These are phyloP conservation scores for Cenchrus americanus DNA, from an alignment of 176 grass and related monocot genomes.

Conservation along the genomic window DNA sequence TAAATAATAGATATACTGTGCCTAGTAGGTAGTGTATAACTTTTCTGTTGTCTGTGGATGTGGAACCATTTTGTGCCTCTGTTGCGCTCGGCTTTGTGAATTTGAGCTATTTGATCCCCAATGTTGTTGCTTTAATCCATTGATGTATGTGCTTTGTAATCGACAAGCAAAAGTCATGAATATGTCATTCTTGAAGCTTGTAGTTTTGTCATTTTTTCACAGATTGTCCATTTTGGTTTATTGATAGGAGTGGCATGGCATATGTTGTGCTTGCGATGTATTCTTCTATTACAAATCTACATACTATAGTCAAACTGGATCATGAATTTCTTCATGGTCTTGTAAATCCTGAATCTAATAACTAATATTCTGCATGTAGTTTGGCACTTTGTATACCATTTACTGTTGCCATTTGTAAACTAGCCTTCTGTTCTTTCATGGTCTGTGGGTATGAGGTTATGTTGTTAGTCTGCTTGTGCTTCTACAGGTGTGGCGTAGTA, in stretches of 20 bases:
- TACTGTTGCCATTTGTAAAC: not conserved
- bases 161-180: not conserved
- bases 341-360: not conserved
- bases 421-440: not conserved
- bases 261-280: not conserved
- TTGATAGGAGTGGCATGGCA: not conserved
- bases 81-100: not conserved
- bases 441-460: not conserved
- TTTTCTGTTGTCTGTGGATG: not conserved
- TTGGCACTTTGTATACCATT: not conserved
- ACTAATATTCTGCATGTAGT: not conserved
- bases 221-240: constrained; percentile 8
- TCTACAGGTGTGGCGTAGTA: constrained; percentile 7
- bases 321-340: not conserved
- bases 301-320: not conserved
- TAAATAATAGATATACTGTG: not conserved
- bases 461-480: not conserved
- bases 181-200: not conserved
- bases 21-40: not conserved
- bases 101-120: not conserved
- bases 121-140: not conserved
- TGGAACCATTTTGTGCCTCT: not conserved
- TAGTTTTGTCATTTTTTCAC: not conserved
- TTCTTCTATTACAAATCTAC: not conserved
- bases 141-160: not conserved